Evolutionary conservation across 1,284 basidiomycete species (phyloP), one percentile per base, ranked within the genome.

Genomic region (Malassezia restricta): DNA sequence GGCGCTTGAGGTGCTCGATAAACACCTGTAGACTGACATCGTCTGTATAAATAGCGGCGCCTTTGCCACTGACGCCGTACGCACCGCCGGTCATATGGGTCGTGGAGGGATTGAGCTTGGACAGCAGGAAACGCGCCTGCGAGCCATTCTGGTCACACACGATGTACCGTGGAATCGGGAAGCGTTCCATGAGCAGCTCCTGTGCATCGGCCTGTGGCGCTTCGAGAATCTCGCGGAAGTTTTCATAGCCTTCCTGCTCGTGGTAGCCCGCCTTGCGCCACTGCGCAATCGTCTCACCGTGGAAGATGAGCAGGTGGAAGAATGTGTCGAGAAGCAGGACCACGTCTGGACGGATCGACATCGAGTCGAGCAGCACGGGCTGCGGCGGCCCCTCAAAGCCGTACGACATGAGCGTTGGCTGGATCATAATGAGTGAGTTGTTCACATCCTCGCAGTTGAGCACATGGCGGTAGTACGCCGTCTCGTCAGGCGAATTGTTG

Each of bases 291-390:
- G 90, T 90, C 75, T 92, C 89, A 29, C 94, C 94, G 74, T 98
- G 91, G 85, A 95, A 98, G 76, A 98, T 98, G 68, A 98, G 84
- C 64, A 98, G 95, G 75, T 99, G 94, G 87, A 99, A 98, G 81
- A 95, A 99, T 3, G 94, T 98, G 73, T 99, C 94, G 58, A 99
- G 83, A n/a, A 99, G 81, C 33, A 99, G 81, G 64, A 98, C 86
- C 61, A 91, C 88, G 68, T 99, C 92, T 43, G 87, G 86, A 74
- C 92, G 89, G 77, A 98, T 96, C 44, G 91, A 96, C 32, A 98
- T 85, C 54, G 87, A 92, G 78, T 99, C 94, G 43, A 99, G 82
- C 31, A 98, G 78, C 35, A 98, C 92, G 7, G 94, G 94, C 66
- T 91, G 86, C 24, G 94, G 85, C 27, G 77, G 76, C 12, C 83